Evolutionary conservation across 306 rosid genomes (phyloP).

Genomic region (Medicago truncatula): DNA sequence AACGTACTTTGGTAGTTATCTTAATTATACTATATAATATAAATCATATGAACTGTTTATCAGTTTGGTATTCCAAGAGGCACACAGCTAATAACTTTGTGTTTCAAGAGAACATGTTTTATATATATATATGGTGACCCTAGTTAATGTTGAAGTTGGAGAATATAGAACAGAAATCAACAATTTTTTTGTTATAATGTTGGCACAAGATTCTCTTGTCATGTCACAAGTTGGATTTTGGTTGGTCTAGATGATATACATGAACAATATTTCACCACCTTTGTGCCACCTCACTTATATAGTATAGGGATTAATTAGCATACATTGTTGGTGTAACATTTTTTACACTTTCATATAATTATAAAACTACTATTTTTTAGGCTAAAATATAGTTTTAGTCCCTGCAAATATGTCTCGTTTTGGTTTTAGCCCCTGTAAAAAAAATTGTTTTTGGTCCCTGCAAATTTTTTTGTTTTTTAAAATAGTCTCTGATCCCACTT

Average conservation of each 20-base stretch:
- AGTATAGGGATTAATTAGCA: background rate
- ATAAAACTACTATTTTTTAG: no score
- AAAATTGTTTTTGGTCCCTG: no score
- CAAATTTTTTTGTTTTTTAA: no score
- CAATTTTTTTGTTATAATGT: constrained; percentile 5
- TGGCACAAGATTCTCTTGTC: constrained; percentile 44
- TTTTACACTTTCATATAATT: no score
- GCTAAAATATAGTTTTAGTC: no score
- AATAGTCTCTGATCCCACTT: no score
- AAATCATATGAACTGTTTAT: constrained; percentile 20
- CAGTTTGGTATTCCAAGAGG: constrained; percentile 40
- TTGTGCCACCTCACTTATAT: background rate
- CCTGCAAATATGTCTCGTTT: no score
- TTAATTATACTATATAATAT: constrained; percentile 10
- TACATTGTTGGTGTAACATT: no score
- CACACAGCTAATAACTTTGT: constrained; percentile 28
- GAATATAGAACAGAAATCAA: constrained; percentile 43
- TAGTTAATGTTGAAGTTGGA: constrained; percentile 29
- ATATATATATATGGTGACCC: background rate
- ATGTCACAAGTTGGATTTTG: constrained; percentile 18
- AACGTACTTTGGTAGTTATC: constrained; percentile 44
- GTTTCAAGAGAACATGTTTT: constrained; percentile 29
- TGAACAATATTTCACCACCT: background rate
- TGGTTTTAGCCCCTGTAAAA: no score
- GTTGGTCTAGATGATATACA: constrained; percentile 43